phyloP scores from a whole-genome alignment of 139 green algal species.

The Chlorella sp. region DNA sequence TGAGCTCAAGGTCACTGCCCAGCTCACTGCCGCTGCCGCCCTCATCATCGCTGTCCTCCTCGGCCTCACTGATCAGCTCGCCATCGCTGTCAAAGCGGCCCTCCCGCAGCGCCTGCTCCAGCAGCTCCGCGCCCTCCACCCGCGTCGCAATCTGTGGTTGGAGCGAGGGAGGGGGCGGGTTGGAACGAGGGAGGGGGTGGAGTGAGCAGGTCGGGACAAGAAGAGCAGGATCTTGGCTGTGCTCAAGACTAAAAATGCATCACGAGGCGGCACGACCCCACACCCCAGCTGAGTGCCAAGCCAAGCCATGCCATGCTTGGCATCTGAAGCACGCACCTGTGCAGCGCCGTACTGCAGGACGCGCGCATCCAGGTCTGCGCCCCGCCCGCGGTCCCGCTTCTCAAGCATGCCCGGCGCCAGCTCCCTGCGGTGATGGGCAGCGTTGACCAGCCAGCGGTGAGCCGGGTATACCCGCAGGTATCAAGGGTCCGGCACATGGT shows the following conservation, averaged over 20 bases:
- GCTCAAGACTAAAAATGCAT: too few species aligned
- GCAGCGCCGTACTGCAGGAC: slow-evolving; percentile 69
- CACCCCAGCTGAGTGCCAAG: too few species aligned
- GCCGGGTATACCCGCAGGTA: too few species aligned
- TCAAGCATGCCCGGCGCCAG: slow-evolving; percentile 90
- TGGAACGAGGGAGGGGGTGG: too few species aligned
- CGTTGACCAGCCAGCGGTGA: too few species aligned
- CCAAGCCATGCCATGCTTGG: too few species aligned
- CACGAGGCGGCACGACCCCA: too few species aligned
- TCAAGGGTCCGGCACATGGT: too few species aligned
- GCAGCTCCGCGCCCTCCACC: slow-evolving; percentile 90
- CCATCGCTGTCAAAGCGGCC: slow-evolving; percentile 46
- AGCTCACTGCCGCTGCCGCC: not conserved
- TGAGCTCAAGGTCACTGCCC: slow-evolving; percentile 12
- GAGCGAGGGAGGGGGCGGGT: too few species aligned
- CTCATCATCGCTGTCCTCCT: slow-evolving; percentile 42
- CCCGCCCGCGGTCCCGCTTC: slow-evolving; percentile 91
- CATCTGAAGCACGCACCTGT: too few species aligned
- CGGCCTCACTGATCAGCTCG: slow-evolving; percentile 45
- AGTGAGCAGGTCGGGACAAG: not conserved
- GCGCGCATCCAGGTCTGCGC: slow-evolving; percentile 71
- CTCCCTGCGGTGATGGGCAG: slow-evolving; percentile 55
- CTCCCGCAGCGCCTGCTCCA: slow-evolving; percentile 71
- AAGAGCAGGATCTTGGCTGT: too few species aligned
- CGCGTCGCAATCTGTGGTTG: slow-evolving; percentile 55